These are phyloP conservation scores for Talaromyces pinophilus DNA, from an alignment of 2,329 filamentous ascomycete species.

Conservation along the genomic window DNA sequence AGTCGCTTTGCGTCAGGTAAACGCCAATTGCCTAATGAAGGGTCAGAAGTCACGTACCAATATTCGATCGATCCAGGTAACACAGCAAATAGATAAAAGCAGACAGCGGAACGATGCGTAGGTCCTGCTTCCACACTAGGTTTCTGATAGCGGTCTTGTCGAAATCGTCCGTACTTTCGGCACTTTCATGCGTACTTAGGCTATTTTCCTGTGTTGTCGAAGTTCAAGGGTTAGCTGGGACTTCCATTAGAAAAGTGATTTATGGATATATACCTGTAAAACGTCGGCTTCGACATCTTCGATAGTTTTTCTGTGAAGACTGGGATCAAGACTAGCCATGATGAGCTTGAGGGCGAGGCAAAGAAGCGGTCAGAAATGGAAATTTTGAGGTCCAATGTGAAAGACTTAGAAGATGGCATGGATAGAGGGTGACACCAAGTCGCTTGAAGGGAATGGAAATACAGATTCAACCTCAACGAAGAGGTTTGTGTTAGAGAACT, in stretches of 20 bases:
- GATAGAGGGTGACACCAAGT: background rate
- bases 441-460: background rate
- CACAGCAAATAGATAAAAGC: conserved; percentile 66
- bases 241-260: background rate
- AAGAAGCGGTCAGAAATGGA: background rate
- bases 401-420: background rate
- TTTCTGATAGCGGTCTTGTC: conserved; percentile 8
- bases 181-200: background rate
- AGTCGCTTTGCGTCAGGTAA: background rate
- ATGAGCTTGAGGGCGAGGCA: background rate
- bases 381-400: background rate
- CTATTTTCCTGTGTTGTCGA: background rate
- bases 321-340: background rate
- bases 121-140: conserved; percentile 59
- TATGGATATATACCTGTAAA: background rate
- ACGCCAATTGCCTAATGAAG: background rate
- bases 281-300: conserved; percentile 11
- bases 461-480: background rate
- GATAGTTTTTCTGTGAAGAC: background rate
- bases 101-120: conserved; percentile 64
- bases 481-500: background rate
- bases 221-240: background rate
- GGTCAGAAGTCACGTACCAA: conserved; percentile 47
- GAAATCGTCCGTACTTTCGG: background rate
- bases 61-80: conserved; percentile 69